A percentile compares a stretch with the other conserved stretches of the same genome.
Conservation (phyloP, 2,329 filamentous ascomycete species). For the Ustilaginoidea virens region DNA sequence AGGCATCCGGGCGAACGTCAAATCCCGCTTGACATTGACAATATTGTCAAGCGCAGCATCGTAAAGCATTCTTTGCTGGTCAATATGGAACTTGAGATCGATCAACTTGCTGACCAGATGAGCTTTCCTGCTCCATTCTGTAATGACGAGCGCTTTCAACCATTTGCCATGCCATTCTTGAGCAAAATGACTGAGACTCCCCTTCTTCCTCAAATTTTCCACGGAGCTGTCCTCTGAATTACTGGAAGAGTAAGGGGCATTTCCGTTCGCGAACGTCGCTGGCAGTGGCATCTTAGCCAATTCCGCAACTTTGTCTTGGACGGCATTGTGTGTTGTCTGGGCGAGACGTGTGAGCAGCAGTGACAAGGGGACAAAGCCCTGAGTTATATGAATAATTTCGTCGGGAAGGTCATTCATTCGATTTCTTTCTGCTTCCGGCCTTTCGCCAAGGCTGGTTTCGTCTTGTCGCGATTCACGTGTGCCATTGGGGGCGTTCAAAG, state of each 20-base stretch:
- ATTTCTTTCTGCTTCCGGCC: conserved; percentile 1
- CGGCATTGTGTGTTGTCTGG: conserved; percentile 67
- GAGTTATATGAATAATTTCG: conserved; percentile 55
- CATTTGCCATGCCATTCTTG: conserved; percentile 73
- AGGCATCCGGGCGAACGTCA: conserved; percentile 59
- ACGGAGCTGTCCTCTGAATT: conserved; percentile 39
- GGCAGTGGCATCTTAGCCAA: conserved; percentile 54
- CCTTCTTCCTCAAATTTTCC: conserved; percentile 64
- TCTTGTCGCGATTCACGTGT: conserved; percentile 4
- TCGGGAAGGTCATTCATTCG: conserved; percentile 43
- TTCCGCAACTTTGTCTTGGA: conserved; percentile 54
- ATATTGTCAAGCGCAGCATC: conserved; percentile 45
- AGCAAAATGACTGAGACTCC: conserved; percentile 58
- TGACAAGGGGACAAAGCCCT: conserved; percentile 62
- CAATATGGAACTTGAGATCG: conserved; percentile 66
- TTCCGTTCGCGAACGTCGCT: conserved; percentile 33
- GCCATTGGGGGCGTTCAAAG: conserved; percentile 12
- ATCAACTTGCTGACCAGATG: conserved; percentile 74
- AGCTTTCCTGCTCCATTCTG: conserved; percentile 74
- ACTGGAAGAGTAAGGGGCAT: conserved; percentile 15
- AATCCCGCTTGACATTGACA: conserved; percentile 56
- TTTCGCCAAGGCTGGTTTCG: background rate
- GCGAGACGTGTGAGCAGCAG: conserved; percentile 63
- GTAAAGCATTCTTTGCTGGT: conserved; percentile 45
- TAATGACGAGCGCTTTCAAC: conserved; percentile 82